Evolutionary conservation across 371 early-diverging fungal species (phyloP).

Genomic region (Lichtheimia corymbifera): DNA sequence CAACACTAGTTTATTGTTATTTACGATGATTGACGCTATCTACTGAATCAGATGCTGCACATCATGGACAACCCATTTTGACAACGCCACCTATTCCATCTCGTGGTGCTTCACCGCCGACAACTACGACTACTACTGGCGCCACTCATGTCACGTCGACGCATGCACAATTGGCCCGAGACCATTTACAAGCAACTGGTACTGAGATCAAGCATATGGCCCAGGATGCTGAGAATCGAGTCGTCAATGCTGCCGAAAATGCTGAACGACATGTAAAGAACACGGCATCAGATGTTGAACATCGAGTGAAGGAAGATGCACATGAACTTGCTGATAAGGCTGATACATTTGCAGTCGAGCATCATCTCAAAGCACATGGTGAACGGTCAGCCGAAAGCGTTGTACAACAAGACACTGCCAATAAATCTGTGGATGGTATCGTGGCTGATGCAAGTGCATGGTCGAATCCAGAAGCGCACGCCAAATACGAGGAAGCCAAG

Average conservation of each 20-base stretch:
- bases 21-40: no score
- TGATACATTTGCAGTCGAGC: constrained; percentile 23
- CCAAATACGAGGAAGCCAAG: constrained; percentile 10
- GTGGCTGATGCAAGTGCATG: constrained; percentile 11
- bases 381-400: constrained; percentile 28
- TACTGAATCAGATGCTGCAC: neutral
- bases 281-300: constrained; percentile 6
- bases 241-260: constrained; percentile 1
- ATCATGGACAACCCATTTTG: neutral
- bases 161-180: constrained; percentile 11
- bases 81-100: neutral
- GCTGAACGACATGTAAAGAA: constrained; percentile 8
- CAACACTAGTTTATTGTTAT: neutral
- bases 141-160: no score
- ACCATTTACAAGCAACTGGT: constrained; percentile 9
- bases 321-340: constrained; percentile 8
- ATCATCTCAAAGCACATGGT: constrained; percentile 33
- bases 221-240: constrained; percentile 12
- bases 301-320: constrained; percentile 5
- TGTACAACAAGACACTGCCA: constrained; percentile 7
- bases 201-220: constrained; percentile 17
- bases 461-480: constrained; percentile 11
- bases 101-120: neutral
- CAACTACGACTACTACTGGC: neutral
- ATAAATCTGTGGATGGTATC: constrained; percentile 3